Evolutionary conservation across 2,329 filamentous ascomycete species (phyloP), one percentile per base, ranked within the genome.

Genomic region (Chalaropsis thielavioides): DNA sequence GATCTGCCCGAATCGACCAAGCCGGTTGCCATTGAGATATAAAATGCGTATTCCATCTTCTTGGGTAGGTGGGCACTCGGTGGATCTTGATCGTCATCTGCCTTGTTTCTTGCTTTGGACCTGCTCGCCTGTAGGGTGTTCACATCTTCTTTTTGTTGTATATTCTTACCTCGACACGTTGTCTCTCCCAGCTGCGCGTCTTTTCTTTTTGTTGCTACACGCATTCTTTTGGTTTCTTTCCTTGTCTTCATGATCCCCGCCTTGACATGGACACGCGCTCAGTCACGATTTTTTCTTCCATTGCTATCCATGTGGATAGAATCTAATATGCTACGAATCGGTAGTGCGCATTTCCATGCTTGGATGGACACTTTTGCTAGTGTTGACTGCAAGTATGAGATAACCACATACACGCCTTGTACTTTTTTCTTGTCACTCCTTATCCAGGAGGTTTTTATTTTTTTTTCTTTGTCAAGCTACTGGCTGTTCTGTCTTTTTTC

Each of bases 21-120:
- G 51, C 35, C 61, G 27, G 51, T 58, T 19, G 60, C 64, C 11
- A 63, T 66, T 51, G 61, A 62, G 49, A 66, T 64, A 31, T 64
- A 59, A 56, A 17, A 38, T 11, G 7, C 22, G 24, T 3, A 13
- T 13, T 5, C 24, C 17, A 58, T 58, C 11, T 35, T 8, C 5
- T 38, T 38, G 35, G 35, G 3, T 8, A 8, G 35, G 35, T 8
- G 35, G 51, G 27, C 13, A 3, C 31, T 58, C n/a, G 51, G 15
- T 6, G 5, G 17, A 58, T 35, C 3, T 38, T 19, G 8, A 19
- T 8, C 46, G 17, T 35, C 13, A n/a, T n/a, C 17, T 38, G 24
- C 17, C 22, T n/a, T 54, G 22, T 17, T 58, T 51, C 56, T 40
- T 22, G 17, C 38, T 61, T 61, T 56, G 19, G 27, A 13, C 31